Evolutionary conservation across 441 rosid species (phyloP), one percentile per base, ranked within the genome.

Genomic region (Corymbia citriodora): DNA sequence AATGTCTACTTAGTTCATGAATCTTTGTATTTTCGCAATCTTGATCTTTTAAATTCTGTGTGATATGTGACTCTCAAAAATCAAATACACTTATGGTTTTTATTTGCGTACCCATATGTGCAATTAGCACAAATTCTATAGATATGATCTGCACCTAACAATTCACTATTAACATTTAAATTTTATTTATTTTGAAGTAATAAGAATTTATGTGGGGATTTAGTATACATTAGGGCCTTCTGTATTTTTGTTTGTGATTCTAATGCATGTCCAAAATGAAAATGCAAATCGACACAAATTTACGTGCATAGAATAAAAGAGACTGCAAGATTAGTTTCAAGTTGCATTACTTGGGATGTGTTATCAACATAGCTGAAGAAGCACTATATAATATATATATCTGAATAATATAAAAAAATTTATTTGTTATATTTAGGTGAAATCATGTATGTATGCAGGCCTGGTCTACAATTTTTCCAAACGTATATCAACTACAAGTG

Each of bases 41-140:
- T 57, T 57, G 29, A 57, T 57, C 0, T 52, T 52, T 52, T 52
- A 52, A 12, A 13, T 52, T 52, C 3, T 52, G 54, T 3, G 12
- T 8, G 54, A 12, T 13, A 23, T 9, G 63, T 23, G 13, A 57
- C 10, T 10, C 0, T 23, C 13, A 57, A 57, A 57, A 57, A 57
- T 23, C 63, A 23, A 57, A 57, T 23, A 57, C 27, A 57, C 63
- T 23, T 10, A 23, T 23, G 4, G 10, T 59, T 13, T 59, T 10
- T 5, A 10, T 4, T 59, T 23, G n/a, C 1, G 1, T 23, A 10
- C 7, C 2, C 23, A 55, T 55, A 55, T 10, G 0, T 55, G 0
- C 59, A 55, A 55, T 15, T 18, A 55, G 23, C 18, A 18, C 10
- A 59, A 4, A 0, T 5, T 53, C 6, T 15, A 53, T 5, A 0